These are phyloP conservation scores for Cordyceps militaris DNA, from an alignment of 2,329 filamentous ascomycete species.

Conservation along the genomic window DNA sequence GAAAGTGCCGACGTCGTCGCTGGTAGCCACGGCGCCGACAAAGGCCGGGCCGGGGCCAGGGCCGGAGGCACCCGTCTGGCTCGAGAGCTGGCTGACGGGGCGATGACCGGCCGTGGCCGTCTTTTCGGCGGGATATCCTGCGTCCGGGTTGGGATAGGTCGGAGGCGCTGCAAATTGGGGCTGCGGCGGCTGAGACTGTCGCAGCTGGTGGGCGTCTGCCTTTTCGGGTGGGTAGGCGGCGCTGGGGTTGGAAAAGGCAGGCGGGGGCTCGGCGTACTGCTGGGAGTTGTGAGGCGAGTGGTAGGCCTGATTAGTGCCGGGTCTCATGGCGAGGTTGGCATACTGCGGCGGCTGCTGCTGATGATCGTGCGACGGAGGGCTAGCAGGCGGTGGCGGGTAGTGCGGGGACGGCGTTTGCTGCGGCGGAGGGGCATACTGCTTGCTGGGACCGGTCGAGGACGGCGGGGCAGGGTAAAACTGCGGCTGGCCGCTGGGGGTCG, in stretches of 20 bases:
- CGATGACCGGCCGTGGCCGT: conserved; percentile 11
- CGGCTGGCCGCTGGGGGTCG: conserved; percentile 38
- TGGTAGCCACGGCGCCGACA: conserved; percentile 50
- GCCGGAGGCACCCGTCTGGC: conserved; percentile 14
- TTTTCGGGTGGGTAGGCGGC: conserved; percentile 15
- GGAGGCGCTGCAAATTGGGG: conserved; percentile 21
- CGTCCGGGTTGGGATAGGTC: conserved; percentile 12
- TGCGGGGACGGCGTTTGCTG: conserved; percentile 27
- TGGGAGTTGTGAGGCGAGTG: conserved; percentile 3
- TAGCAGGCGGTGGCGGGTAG: conserved; percentile 22
- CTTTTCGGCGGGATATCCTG: conserved; percentile 26
- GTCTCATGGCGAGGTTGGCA: conserved; percentile 19
- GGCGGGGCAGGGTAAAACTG: conserved; percentile 41
- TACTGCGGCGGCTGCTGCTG: conserved; percentile 20
- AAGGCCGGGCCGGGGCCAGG: conserved; percentile 49
- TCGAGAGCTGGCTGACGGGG: conserved; percentile 28
- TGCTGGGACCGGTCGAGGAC: conserved; percentile 21
- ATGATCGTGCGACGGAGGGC: conserved; percentile 16
- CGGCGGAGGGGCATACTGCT: conserved; percentile 25
- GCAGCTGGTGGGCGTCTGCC: conserved; percentile 15
- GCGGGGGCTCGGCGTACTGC: conserved; percentile 6
- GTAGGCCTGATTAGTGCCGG: conserved; percentile 6
- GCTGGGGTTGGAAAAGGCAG: conserved; percentile 13
- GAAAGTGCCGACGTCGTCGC: conserved; percentile 91
- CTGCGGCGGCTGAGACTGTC: conserved; percentile 22